These are phyloP conservation scores for Pugionium dolabratum DNA, from an alignment of 345 rosid genomes.

Conservation along the genomic window DNA sequence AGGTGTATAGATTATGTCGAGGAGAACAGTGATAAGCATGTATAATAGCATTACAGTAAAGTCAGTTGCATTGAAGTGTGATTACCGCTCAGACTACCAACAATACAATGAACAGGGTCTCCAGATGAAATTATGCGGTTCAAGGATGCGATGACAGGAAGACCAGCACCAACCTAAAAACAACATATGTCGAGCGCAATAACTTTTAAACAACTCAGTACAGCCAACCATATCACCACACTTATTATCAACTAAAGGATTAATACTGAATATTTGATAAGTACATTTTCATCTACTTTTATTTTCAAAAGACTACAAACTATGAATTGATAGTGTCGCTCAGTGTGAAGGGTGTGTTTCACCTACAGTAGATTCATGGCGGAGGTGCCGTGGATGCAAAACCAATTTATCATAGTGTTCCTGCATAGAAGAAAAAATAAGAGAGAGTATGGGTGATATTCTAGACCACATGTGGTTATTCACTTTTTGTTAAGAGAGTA, in stretches of 20 bases:
- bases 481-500: too few species aligned
- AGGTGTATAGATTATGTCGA: constrained; percentile 4
- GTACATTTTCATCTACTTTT: neutral
- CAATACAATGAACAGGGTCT: constrained; percentile 61
- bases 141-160: constrained; percentile 83
- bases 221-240: constrained; percentile 13
- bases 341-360: constrained; percentile 25
- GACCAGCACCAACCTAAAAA: constrained; percentile 86
- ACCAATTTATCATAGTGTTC: constrained; percentile 71
- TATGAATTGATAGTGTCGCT: neutral
- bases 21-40: constrained; percentile 3
- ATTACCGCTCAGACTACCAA: constrained; percentile 90
- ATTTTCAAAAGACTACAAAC: constrained; percentile 1
- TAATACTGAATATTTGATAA: neutral
- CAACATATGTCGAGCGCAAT: constrained; percentile 8
- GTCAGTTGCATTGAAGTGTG: constrained; percentile 25
- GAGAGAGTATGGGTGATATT: neutral
- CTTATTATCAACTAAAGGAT: neutral
- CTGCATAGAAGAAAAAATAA: constrained; percentile 46
- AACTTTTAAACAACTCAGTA: neutral
- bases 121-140: constrained; percentile 83
- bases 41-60: constrained; percentile 11
- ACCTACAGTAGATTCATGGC: constrained; percentile 93
- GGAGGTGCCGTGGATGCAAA: constrained; percentile 58
- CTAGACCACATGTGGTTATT: too few species aligned